These are phyloP conservation scores for Fusarium sp. DNA, from an alignment of 2,329 filamentous ascomycete species.

Conservation along the genomic window DNA sequence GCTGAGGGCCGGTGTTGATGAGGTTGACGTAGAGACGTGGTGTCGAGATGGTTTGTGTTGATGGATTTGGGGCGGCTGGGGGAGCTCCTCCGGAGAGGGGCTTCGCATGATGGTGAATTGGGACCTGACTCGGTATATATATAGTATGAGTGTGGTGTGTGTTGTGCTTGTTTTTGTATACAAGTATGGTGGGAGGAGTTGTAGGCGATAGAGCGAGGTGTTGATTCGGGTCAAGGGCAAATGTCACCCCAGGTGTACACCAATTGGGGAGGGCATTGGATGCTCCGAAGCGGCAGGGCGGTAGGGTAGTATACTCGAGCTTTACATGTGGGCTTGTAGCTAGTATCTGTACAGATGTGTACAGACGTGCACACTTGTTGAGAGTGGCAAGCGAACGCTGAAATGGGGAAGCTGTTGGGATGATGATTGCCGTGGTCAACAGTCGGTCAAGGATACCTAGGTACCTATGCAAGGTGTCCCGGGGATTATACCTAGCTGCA, in stretches of 20 bases:
- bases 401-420: constrained; percentile 32
- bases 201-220: constrained; percentile 17
- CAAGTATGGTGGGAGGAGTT: constrained; percentile 15
- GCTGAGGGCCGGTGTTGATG: constrained; percentile 33
- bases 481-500: constrained; percentile 18
- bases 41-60: constrained; percentile 37
- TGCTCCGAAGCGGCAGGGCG: constrained; percentile 7
- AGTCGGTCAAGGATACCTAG: constrained; percentile 32
- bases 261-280: constrained; percentile 39
- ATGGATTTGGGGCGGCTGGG: constrained; percentile 29
- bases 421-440: constrained; percentile 32
- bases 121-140: constrained; percentile 28
- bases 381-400: constrained; percentile 34
- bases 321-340: constrained; percentile 31
- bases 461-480: constrained; percentile 26
- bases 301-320: constrained; percentile 15
- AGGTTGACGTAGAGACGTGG: constrained; percentile 37
- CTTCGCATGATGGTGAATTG: constrained; percentile 30
- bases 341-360: constrained; percentile 27
- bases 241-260: constrained; percentile 33
- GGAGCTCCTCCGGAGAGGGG: constrained; percentile 24
- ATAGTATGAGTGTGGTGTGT: constrained; percentile 11
- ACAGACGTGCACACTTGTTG: too few species aligned
- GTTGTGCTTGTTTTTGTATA: constrained; percentile 19
- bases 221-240: constrained; percentile 22